These are phyloP conservation scores for Penicillium crystallinum DNA, from an alignment of 495 filamentous ascomycete genomes.

Conservation along the genomic window DNA sequence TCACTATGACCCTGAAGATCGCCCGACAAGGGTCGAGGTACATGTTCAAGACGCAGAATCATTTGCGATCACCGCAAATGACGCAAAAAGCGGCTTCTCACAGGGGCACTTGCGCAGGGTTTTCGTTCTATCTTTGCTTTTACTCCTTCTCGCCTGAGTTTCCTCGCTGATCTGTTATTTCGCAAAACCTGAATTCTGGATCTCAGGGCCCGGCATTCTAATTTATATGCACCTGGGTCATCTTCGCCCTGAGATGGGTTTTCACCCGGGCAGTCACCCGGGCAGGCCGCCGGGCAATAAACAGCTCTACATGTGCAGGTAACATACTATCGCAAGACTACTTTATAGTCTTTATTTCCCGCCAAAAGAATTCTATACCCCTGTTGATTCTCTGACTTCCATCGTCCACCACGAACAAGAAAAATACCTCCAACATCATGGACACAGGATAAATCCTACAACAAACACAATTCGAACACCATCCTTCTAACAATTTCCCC, in stretches of 20 bases:
- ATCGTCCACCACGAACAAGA: neutral
- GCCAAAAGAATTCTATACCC: constrained; percentile 1
- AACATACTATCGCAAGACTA: neutral
- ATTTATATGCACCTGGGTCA: neutral
- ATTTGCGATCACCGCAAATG: neutral
- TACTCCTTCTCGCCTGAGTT: neutral
- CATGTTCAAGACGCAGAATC: neutral
- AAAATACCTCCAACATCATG: constrained; percentile 5
- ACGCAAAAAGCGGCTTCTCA: neutral
- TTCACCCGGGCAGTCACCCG: constrained; percentile 1
- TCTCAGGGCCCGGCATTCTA: neutral
- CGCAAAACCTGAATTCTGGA: neutral
- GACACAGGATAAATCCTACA: neutral
- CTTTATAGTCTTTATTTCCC: constrained; percentile 18
- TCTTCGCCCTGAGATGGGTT: neutral
- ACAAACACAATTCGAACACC: too few species aligned
- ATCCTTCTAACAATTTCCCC: too few species aligned
- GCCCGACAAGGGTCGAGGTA: neutral
- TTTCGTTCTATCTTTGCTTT: neutral
- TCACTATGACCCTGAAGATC: constrained; percentile 15
- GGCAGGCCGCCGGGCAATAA: neutral
- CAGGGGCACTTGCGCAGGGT: neutral
- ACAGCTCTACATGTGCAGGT: constrained; percentile 8
- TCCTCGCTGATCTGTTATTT: neutral
- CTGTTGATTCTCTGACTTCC: neutral